phyloP scores from a whole-genome alignment of 805 yeast genomes.

The Candida dajiaensis region DNA sequence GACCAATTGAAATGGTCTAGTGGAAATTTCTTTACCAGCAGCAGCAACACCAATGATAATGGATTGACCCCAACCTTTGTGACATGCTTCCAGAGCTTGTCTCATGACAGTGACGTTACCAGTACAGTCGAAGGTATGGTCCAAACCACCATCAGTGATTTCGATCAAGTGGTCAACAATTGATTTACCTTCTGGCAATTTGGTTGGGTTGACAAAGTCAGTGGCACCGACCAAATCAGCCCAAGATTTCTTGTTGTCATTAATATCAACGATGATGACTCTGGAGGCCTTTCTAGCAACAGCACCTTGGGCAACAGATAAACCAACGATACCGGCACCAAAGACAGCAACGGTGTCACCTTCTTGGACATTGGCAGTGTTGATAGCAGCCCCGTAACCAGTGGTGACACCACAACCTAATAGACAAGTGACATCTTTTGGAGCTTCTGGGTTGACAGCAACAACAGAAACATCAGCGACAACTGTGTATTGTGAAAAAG shows the following conservation, averaged over 20 bases:
- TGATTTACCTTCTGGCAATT: conserved; percentile 66
- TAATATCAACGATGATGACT: conserved; percentile 83
- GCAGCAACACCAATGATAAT: conserved; percentile 97
- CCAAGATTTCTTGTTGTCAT: conserved; percentile 80
- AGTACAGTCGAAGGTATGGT: conserved; percentile 95
- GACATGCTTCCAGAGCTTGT: conserved; percentile 92
- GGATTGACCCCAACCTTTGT: conserved; percentile 98
- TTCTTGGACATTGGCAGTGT: conserved; percentile 83
- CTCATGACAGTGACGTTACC: conserved; percentile 96
- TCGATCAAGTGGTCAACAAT: conserved; percentile 79
- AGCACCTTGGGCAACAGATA: conserved; percentile 96
- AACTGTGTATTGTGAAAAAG: conserved; percentile 95
- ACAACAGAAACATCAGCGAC: conserved; percentile 97
- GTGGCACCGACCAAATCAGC: conserved; percentile 91
- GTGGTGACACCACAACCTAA: conserved; percentile 99
- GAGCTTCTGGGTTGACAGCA: conserved; percentile 80
- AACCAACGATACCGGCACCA: conserved; percentile 97
- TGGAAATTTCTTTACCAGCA: conserved; percentile 93
- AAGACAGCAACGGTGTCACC: conserved; percentile 95
- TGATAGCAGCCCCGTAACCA: conserved; percentile 95
- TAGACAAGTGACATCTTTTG: conserved; percentile 80
- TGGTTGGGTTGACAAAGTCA: conserved; percentile 83
- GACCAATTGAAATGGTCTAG: conserved; percentile 98
- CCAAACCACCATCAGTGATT: conserved; percentile 95
- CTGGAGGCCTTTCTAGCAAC: conserved; percentile 71